phyloP scores from a whole-genome alignment of 2,329 filamentous ascomycete species.

The Fusarium newnesense region DNA sequence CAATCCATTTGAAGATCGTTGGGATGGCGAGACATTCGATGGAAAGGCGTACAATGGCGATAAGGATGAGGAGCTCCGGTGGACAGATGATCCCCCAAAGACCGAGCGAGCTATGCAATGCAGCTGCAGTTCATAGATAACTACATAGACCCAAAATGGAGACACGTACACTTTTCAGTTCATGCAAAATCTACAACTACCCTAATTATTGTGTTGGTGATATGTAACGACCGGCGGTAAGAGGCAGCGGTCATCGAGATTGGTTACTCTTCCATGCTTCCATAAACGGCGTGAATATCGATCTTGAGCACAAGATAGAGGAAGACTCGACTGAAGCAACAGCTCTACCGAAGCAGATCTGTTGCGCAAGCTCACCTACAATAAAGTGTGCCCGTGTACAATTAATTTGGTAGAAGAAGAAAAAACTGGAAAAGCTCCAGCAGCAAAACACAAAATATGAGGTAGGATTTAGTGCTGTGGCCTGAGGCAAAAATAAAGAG shows the following conservation, averaged over 20 bases:
- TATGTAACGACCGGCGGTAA: conserved; percentile 81
- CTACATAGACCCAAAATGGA: not conserved
- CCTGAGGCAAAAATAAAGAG: conserved; percentile 52
- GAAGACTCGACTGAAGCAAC: conserved; percentile 69
- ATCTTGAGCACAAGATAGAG: conserved; percentile 80
- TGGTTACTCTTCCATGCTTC: conserved; percentile 72
- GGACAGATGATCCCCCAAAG: conserved; percentile 86
- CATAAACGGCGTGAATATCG: conserved; percentile 73
- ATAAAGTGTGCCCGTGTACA: conserved; percentile 78
- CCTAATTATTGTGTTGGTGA: conserved; percentile 19
- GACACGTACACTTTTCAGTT: not conserved
- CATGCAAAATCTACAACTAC: conserved; percentile 20
- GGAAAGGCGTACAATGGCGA: conserved; percentile 66
- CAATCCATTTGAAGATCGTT: conserved; percentile 84
- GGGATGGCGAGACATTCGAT: conserved; percentile 65
- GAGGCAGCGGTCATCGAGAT: conserved; percentile 71
- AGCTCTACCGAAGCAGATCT: conserved; percentile 50
- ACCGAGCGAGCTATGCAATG: conserved; percentile 87
- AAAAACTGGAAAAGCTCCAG: conserved; percentile 35
- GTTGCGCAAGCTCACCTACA: conserved; percentile 73
- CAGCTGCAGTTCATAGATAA: conserved; percentile 84
- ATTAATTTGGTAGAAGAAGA: conserved; percentile 60
- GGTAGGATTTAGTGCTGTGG: conserved; percentile 23
- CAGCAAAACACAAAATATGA: conserved; percentile 36
- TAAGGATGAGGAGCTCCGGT: conserved; percentile 80